These are phyloP conservation scores for Colletotrichum aenigma DNA, from an alignment of 2,329 filamentous ascomycete species.

Conservation along the genomic window DNA sequence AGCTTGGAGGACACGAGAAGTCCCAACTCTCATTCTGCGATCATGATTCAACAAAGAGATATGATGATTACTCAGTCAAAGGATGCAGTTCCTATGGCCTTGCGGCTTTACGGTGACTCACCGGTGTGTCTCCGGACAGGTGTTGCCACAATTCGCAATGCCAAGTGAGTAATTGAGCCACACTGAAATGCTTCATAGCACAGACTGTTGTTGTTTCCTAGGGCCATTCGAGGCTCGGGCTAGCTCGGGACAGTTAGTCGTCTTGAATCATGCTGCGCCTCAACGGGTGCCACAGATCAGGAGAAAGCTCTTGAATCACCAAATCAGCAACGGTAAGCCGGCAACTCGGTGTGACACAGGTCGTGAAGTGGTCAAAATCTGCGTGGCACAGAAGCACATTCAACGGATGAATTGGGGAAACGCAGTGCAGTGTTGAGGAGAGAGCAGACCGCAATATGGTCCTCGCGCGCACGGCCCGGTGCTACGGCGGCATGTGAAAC, in stretches of 20 bases:
- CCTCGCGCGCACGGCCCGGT: conserved; percentile 8
- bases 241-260: background rate
- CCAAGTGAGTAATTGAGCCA: background rate
- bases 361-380: background rate
- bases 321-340: background rate
- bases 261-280: background rate
- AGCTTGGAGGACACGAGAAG: background rate
- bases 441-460: background rate
- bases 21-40: background rate
- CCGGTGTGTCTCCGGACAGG: background rate
- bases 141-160: background rate
- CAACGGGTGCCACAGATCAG: background rate
- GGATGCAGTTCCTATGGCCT: background rate
- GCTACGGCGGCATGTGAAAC: conserved; percentile 12
- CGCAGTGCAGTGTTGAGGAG: background rate
- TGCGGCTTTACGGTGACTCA: background rate
- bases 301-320: background rate
- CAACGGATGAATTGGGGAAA: conserved; percentile 10
- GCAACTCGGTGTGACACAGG: conserved; percentile 1
- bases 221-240: background rate
- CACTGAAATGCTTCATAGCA: background rate
- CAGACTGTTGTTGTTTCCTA: conserved; percentile 7
- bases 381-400: background rate
- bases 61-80: background rate
- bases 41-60: background rate